Percentiles rank a stretch among this genome's conserved stretches.
phyloP scores from a whole-genome alignment of 2,329 filamentous ascomycete genomes.

The Nemania bipapillata region DNA sequence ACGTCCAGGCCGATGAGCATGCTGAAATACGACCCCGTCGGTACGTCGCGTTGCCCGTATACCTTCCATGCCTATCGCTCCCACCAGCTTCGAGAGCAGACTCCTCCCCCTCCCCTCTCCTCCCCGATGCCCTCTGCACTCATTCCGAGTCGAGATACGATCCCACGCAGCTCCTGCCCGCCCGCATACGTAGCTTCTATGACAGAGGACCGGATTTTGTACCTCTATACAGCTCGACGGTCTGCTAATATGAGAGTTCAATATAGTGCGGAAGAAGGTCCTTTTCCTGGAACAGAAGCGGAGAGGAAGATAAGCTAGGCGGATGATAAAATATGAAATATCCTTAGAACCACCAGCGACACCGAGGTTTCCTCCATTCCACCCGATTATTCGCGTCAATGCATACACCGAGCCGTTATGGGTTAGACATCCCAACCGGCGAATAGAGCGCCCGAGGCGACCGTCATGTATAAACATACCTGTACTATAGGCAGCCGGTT shows the following conservation, averaged over 20 bases:
- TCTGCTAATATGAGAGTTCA: conserved; percentile 15
- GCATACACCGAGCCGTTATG: conserved; percentile 8
- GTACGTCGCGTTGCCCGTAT: conserved; percentile 63
- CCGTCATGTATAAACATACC: conserved; percentile 33
- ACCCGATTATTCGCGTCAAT: conserved; percentile 2
- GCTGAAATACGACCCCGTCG: conserved; percentile 98
- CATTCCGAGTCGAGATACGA: neutral
- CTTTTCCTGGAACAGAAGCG: conserved; percentile 94
- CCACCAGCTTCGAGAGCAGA: neutral
- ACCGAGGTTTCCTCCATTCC: conserved; percentile 15
- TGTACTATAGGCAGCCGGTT: conserved; percentile 34
- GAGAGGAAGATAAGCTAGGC: conserved; percentile 66
- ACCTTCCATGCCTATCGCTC: neutral
- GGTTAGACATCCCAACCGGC: neutral
- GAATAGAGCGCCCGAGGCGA: neutral
- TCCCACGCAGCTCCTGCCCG: neutral
- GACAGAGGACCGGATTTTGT: no score
- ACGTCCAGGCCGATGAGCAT: conserved; percentile 87
- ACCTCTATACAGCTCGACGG: neutral
- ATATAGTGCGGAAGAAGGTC: conserved; percentile 88
- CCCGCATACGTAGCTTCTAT: neutral
- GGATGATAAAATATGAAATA: conserved; percentile 29
- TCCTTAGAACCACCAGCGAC: conserved; percentile 22
- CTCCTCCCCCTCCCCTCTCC: neutral
- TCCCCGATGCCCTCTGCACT: neutral